Base-by-base conservation (phyloP, 2,329 filamentous ascomycete species). In the Ophiognomonia clavigignenti-juglandacearum region DNA sequence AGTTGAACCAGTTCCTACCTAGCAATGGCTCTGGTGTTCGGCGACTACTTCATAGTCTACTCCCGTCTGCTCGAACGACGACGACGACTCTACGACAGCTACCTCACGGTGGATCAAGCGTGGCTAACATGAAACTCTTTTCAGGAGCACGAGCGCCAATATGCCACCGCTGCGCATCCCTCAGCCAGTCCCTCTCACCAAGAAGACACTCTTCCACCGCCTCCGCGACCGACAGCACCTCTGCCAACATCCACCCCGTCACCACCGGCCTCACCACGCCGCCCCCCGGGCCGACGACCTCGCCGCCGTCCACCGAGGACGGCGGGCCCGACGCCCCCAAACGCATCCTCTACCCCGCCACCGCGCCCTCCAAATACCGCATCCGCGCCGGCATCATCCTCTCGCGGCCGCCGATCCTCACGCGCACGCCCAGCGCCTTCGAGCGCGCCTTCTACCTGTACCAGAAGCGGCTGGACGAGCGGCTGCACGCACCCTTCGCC, bases 401-500 rank as follows among this genome's bases (percentile, higher is more conserved):
- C 54, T 93, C 90, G 38, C 88, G 93, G 23, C 82, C 93, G 39
- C 93, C 93, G 6, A 74, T 95, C 50, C 76, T 98, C 59, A 97
- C 93, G 22, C 85, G 87, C 56, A 76, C 85, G 52, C 83, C 92
- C 45, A 87, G 86, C 27, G 77, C 88, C 11, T 97, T 98, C 68
- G 93, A 98, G 68, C 86, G 89, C 62, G 78, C 92, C 54, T 97
- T 86, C 71, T 96, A 86, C 75, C 90, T 98, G 65, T 98, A 98
- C 72, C 93, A 98, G 72, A 92, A 92, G 59, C 89, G 93, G 13
- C 78, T 98, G 51, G 96, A 97, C 67, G 93, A 98, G 74, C 87
- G 93, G 36, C 77, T 96, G 43, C 83, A 85, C 18, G 78, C 93
- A 4, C 88, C 91, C 2, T 98, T 97, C 67, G 86, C 86, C 47